phyloP scores from a whole-genome alignment of 345 rosid species.

The Heritiera littoralis region DNA sequence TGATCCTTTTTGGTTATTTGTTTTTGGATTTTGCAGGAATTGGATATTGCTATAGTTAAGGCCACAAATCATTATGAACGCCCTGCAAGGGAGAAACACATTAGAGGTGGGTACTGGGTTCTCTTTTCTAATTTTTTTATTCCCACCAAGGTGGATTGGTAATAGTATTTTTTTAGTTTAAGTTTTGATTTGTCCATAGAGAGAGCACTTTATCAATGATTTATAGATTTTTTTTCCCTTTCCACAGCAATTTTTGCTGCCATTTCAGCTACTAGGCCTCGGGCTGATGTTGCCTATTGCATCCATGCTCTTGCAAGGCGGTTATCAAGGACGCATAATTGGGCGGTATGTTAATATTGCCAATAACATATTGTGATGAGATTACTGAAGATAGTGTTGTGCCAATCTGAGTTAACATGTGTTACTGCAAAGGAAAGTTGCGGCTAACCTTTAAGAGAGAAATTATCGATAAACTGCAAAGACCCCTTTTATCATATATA shows the following conservation, averaged over 20 bases:
- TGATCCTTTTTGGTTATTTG: slow-evolving; percentile 6
- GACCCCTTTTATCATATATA: not conserved
- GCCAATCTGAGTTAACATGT: not conserved
- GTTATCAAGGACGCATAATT: slow-evolving; percentile 84
- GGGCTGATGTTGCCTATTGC: slow-evolving; percentile 98
- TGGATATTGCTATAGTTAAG: slow-evolving; percentile 92
- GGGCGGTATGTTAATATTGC: slow-evolving; percentile 71
- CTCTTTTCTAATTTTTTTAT: slow-evolving; percentile 15
- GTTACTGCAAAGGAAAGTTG: not conserved
- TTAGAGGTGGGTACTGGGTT: slow-evolving; percentile 60
- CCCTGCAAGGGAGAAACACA: slow-evolving; percentile 86
- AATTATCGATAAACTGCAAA: not conserved
- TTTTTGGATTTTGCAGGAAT: slow-evolving; percentile 52
- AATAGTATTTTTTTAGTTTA: not conserved
- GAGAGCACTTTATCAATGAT: not conserved
- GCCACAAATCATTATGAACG: slow-evolving; percentile 94
- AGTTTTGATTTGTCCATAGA: not conserved
- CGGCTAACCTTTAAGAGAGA: not conserved
- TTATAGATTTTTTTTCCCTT: slow-evolving; percentile 7
- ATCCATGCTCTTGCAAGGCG: slow-evolving; percentile 91
- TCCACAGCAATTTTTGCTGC: slow-evolving; percentile 84
- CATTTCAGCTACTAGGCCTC: slow-evolving; percentile 94
- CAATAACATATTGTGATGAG: not conserved
- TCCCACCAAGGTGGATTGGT: not conserved
- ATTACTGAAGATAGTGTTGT: not conserved